Conservation (phyloP, 768 basidiomycete species). For the Suillus occidentalis region DNA sequence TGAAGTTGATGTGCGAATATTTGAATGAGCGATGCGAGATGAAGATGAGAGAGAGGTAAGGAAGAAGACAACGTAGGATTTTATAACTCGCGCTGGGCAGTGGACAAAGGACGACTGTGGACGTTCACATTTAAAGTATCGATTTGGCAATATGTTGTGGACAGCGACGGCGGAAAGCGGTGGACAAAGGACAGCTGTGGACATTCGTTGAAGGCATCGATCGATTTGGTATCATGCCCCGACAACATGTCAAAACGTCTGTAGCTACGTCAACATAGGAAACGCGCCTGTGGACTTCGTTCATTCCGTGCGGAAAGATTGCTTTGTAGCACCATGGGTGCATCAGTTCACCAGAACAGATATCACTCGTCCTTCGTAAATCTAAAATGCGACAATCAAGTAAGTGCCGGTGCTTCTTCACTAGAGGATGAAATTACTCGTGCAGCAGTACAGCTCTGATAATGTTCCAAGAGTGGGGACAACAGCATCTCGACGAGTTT, state of each 20-base stretch:
- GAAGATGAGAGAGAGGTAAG: neutral
- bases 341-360: neutral
- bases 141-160: neutral
- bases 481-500: neutral
- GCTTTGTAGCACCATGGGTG: neutral
- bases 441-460: too few relatives aligned
- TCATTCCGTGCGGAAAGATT: too few relatives aligned
- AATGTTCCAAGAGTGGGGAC: neutral
- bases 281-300: neutral
- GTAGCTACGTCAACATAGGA: neutral
- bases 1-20: neutral
- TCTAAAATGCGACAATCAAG: neutral
- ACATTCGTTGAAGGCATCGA: neutral
- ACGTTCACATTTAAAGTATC: neutral
- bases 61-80: neutral
- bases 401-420: neutral
- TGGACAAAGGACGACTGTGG: neutral
- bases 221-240: neutral
- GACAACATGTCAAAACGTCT: neutral
- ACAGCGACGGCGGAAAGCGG: neutral
- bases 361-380: neutral
- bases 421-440: too few relatives aligned
- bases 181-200: neutral
- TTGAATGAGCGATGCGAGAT: neutral
- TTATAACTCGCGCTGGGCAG: neutral